Evolutionary conservation across 495 filamentous ascomycete genomes (phyloP).

Genomic region (Geopyxis carbonaria): DNA sequence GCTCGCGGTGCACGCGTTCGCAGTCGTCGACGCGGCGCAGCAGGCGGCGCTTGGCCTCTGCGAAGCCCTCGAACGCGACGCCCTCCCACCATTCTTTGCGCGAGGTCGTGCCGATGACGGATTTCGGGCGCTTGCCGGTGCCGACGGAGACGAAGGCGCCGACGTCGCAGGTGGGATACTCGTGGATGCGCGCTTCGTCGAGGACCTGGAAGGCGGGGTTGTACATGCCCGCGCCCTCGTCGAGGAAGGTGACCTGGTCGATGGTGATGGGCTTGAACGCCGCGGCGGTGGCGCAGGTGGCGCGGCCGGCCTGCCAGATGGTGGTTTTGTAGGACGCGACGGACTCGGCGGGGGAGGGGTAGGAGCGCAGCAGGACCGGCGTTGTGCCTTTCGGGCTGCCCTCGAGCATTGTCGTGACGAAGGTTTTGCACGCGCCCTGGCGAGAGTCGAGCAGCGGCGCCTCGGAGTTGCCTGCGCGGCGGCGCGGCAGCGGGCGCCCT

Average conservation of each 20-base stretch:
- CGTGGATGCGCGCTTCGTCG: conserved; percentile 78
- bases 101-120: conserved; percentile 1
- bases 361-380: conserved; percentile 67
- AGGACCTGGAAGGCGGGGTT: conserved; percentile 75
- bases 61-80: conserved; percentile 64
- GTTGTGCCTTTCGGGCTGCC: conserved; percentile 44
- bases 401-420: conserved; percentile 76
- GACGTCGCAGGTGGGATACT: conserved; percentile 85
- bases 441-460: conserved; percentile 62
- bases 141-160: conserved; percentile 83
- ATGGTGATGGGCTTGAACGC: conserved; percentile 94
- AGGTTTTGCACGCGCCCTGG: conserved; percentile 85
- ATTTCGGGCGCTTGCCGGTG: conserved; percentile 52
- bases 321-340: conserved; percentile 76
- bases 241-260: conserved; percentile 81
- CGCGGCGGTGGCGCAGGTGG: conserved; percentile 77
- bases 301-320: conserved; percentile 90
- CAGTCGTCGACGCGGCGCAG: conserved; percentile 89
- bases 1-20: conserved; percentile 72
- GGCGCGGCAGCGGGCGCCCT: conserved; percentile 1
- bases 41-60: conserved; percentile 67
- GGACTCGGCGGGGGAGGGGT: conserved; percentile 82
- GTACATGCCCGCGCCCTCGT: conserved; percentile 81
- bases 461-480: conserved; percentile 35
- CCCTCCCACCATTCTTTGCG: conserved; percentile 68